These are phyloP conservation scores for Parafenestella ontariensis DNA, from an alignment of 2,329 filamentous ascomycete genomes.

Conservation along the genomic window DNA sequence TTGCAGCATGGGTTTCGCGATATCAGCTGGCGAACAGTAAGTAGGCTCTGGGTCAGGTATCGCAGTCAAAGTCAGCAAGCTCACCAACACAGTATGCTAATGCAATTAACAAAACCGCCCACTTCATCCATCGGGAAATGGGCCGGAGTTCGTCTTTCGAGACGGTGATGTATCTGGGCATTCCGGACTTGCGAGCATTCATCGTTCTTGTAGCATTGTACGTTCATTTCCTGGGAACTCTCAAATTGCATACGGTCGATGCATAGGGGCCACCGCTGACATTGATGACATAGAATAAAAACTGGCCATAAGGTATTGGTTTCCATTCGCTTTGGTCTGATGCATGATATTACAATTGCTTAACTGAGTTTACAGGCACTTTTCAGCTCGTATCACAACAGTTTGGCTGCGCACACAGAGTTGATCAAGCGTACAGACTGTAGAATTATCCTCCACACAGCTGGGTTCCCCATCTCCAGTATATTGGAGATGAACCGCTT, in stretches of 20 bases:
- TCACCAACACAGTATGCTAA: conserved; percentile 33
- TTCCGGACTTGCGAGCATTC: conserved; percentile 48
- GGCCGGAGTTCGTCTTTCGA: conserved; percentile 37
- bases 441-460: conserved; percentile 34
- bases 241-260: neutral
- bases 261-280: neutral
- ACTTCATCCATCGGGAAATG: conserved; percentile 39
- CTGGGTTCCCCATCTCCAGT: conserved; percentile 27
- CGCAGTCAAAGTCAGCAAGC: conserved; percentile 19
- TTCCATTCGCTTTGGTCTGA: neutral
- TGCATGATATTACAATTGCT: neutral
- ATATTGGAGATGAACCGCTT: conserved; percentile 34
- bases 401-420: conserved; percentile 32
- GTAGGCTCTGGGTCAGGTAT: conserved; percentile 24
- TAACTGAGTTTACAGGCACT: conserved; percentile 20
- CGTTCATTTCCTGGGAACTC: conserved; percentile 12
- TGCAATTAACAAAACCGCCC: conserved; percentile 41
- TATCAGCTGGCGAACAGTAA: conserved; percentile 40
- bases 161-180: conserved; percentile 38
- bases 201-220: conserved; percentile 50
- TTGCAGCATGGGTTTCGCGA: conserved; percentile 37
- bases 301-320: conserved; percentile 49
- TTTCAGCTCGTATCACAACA: conserved; percentile 37
- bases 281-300: conserved; percentile 43
- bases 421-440: conserved; percentile 36